A percentile compares a stretch with the other conserved stretches of the same genome.
Evolutionary conservation across 139 green algal species (phyloP).

Genomic region (Coelastrella sp.): DNA sequence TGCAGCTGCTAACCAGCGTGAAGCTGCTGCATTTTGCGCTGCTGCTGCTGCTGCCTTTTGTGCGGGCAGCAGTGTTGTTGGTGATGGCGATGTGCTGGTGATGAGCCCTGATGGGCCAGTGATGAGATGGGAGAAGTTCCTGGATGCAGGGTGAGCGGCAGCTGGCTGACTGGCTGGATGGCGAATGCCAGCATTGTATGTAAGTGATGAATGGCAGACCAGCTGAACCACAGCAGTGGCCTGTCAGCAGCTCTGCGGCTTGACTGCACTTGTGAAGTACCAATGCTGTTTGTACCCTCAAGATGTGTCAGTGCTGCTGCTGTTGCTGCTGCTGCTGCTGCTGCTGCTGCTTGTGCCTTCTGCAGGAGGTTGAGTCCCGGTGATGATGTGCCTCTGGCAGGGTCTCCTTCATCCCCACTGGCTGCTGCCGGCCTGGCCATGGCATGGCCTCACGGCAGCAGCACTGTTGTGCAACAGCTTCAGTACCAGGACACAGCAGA

Average conservation of each 20-base stretch:
- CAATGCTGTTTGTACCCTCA: too few species aligned
- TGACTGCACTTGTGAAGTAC: too few species aligned
- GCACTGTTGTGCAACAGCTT: not conserved
- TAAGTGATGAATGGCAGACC: too few species aligned
- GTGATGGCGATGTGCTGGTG: not conserved
- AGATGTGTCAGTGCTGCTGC: too few species aligned
- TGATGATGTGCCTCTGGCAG: not conserved
- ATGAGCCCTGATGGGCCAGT: slow-evolving; percentile 11
- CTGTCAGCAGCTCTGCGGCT: too few species aligned
- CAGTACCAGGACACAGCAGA: not conserved
- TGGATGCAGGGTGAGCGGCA: slow-evolving; percentile 4
- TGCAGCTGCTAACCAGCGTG: not conserved
- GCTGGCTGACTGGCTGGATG: too few species aligned
- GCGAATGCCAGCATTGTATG: too few species aligned
- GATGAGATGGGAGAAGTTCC: slow-evolving; percentile 21
- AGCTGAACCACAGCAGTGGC: too few species aligned
- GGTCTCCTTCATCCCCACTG: not conserved
- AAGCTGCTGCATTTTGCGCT: not conserved
- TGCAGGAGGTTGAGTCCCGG: slow-evolving; percentile 15
- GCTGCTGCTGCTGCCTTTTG: not conserved
- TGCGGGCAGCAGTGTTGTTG: not conserved
- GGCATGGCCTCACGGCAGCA: not conserved
- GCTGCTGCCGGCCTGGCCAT: slow-evolving; percentile 34
- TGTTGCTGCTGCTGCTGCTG: too few species aligned
- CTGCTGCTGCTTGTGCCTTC: too few species aligned